phyloP scores from a whole-genome alignment of 805 yeast species.

The Teunomyces cretensis region DNA sequence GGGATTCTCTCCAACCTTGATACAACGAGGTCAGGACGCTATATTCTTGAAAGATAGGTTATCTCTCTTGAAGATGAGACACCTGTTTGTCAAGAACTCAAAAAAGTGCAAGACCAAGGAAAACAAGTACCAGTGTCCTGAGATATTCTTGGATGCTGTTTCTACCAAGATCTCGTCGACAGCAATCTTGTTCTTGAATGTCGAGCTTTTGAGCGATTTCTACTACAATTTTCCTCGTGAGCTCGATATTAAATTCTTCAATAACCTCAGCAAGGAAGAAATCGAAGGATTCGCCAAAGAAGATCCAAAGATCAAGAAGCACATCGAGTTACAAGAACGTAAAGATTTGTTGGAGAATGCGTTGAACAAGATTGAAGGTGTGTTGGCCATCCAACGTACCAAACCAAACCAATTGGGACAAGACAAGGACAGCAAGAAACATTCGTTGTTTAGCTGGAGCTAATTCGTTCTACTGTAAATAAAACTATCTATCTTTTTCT shows the following conservation, averaged over 20 bases:
- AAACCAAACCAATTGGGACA: slow-evolving; percentile 13
- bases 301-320: slow-evolving; percentile 86
- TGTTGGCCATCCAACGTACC: slow-evolving; percentile 61
- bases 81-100: slow-evolving; percentile 67
- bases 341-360: slow-evolving; percentile 88
- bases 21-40: slow-evolving; percentile 83
- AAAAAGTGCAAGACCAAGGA: slow-evolving; percentile 75
- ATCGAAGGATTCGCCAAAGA: slow-evolving; percentile 90
- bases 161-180: slow-evolving; percentile 90
- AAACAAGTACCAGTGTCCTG: slow-evolving; percentile 91
- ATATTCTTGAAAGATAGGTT: slow-evolving; percentile 73
- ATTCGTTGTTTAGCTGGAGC: slow-evolving; percentile 9
- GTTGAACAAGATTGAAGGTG: slow-evolving; percentile 77
- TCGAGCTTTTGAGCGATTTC: slow-evolving; percentile 90
- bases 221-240: slow-evolving; percentile 96
- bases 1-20: slow-evolving; percentile 76
- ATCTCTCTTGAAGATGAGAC: slow-evolving; percentile 67
- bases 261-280: slow-evolving; percentile 66
- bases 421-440: slow-evolving; percentile 12
- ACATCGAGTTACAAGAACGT: slow-evolving; percentile 89
- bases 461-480: neutral
- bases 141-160: slow-evolving; percentile 87
- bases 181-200: slow-evolving; percentile 88
- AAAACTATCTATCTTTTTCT: neutral
- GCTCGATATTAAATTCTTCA: slow-evolving; percentile 71